Conservation (phyloP, 1,284 basidiomycete genomes). For the Cryptococcus depauperatus region DNA sequence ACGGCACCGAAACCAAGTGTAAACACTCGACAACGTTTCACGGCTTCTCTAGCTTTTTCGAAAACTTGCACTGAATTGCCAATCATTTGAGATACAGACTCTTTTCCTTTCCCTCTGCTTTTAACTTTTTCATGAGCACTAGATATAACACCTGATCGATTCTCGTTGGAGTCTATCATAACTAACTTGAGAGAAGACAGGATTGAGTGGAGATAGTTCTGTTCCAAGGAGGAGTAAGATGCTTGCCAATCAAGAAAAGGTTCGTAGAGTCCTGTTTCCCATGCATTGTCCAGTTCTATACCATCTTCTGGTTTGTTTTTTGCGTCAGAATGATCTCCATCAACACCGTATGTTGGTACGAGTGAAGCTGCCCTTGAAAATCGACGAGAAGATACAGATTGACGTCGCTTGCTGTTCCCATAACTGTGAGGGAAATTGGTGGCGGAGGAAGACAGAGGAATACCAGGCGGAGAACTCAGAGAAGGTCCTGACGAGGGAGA, state of each 20-base stretch:
- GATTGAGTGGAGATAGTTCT: slow-evolving; percentile 56
- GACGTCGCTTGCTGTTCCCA: slow-evolving; percentile 1
- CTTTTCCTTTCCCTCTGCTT: slow-evolving; percentile 3
- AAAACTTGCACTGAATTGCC: slow-evolving; percentile 67
- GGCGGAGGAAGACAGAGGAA: slow-evolving; percentile 6
- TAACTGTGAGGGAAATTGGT: slow-evolving; percentile 4
- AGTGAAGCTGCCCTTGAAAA: slow-evolving; percentile 33
- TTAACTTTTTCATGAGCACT: slow-evolving; percentile 13
- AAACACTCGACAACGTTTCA: slow-evolving; percentile 63
- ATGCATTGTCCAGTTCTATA: slow-evolving; percentile 39
- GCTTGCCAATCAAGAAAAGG: slow-evolving; percentile 83
- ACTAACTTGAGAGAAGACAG: slow-evolving; percentile 47
- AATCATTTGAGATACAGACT: slow-evolving; percentile 51
- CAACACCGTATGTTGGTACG: too few relatives aligned
- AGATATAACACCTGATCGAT: too few relatives aligned
- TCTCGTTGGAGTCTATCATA: background rate
- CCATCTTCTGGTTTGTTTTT: too few relatives aligned
- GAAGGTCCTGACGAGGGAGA: background rate
- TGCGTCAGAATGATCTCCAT: too few relatives aligned
- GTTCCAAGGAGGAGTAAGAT: slow-evolving; percentile 70
- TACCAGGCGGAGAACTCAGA: slow-evolving; percentile 2
- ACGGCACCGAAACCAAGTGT: slow-evolving; percentile 77
- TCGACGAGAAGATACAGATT: slow-evolving; percentile 24
- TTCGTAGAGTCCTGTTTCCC: slow-evolving; percentile 84
- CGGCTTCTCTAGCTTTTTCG: slow-evolving; percentile 66